Evolutionary conservation across 805 yeast genomes (phyloP).

Genomic region (Candida boidinii): DNA sequence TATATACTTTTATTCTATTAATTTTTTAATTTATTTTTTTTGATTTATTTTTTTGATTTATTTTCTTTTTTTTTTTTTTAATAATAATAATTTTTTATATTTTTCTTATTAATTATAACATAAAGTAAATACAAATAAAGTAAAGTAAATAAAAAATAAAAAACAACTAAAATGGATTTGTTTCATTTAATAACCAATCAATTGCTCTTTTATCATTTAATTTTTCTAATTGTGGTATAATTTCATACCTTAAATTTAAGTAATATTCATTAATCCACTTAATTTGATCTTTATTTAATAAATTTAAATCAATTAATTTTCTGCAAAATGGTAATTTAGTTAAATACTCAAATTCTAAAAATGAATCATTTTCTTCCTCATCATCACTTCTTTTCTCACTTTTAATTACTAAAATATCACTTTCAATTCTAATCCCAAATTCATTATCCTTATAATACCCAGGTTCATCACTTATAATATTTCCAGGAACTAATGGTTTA

Average conservation of each 20-base stretch:
- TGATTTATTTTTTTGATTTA: too few species aligned
- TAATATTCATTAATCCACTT: slow-evolving; percentile 67
- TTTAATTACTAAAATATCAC: slow-evolving; percentile 56
- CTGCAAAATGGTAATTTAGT: slow-evolving; percentile 82
- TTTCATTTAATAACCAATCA: slow-evolving; percentile 67
- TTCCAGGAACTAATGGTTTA: slow-evolving; percentile 56
- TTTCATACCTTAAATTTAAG: slow-evolving; percentile 39
- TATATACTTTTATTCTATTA: too few species aligned
- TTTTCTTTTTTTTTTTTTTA: too few species aligned
- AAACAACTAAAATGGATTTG: slow-evolving; percentile 25
- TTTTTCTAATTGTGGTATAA: slow-evolving; percentile 43
- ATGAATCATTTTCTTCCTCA: slow-evolving; percentile 26
- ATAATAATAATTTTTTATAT: too few species aligned
- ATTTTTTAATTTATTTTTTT: too few species aligned
- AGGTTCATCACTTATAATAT: slow-evolving; percentile 84
- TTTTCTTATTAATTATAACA: too few species aligned
- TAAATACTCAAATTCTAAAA: slow-evolving; percentile 62
- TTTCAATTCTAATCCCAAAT: slow-evolving; percentile 85
- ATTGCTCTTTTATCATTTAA: slow-evolving; percentile 49
- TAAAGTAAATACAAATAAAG: too few species aligned
- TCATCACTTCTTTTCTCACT: slow-evolving; percentile 37
- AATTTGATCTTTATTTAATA: slow-evolving; percentile 56
- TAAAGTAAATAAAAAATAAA: not conserved
- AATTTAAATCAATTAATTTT: slow-evolving; percentile 52
- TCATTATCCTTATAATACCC: slow-evolving; percentile 89